Percentiles rank a stretch among this genome's conserved stretches.
These are phyloP conservation scores for Euphorbia schlechtendalii DNA, from an alignment of 441 rosid species.

Conservation along the genomic window DNA sequence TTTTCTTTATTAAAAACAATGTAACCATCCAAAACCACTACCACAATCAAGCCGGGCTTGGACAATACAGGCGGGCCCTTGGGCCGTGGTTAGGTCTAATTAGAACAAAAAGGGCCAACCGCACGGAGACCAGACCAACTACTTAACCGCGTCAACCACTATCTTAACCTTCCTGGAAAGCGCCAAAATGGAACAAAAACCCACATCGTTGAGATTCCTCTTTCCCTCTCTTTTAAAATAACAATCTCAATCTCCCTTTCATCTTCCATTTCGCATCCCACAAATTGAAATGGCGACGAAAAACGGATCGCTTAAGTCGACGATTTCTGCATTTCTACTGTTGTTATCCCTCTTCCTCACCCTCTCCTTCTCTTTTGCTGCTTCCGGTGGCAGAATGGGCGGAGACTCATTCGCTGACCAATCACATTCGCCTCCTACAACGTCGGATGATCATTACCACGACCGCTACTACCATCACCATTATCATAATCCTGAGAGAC, in stretches of 20 bases:
- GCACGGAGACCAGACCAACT: no score
- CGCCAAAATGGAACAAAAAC: no score
- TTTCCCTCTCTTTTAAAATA: background rate
- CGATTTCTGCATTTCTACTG: background rate
- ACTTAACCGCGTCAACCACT: background rate
- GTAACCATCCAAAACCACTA: no score
- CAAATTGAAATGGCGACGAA: background rate
- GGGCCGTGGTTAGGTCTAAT: no score
- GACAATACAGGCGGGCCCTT: no score
- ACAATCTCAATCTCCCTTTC: background rate
- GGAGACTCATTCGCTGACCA: constrained; percentile 46
- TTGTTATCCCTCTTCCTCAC: background rate
- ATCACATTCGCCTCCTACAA: constrained; percentile 25
- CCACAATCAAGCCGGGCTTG: no score
- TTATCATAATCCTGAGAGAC: background rate
- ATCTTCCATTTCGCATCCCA: no score
- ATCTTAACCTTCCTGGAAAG: background rate
- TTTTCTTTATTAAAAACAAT: no score
- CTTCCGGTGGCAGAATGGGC: constrained; percentile 75
- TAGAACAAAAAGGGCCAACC: no score
- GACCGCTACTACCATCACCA: background rate
- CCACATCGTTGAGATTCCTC: background rate
- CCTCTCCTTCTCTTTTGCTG: constrained; percentile 37
- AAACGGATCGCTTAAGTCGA: background rate
- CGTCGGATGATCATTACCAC: constrained; percentile 18